phyloP scores from a whole-genome alignment of 345 rosid species.

The Camelina neglecta region DNA sequence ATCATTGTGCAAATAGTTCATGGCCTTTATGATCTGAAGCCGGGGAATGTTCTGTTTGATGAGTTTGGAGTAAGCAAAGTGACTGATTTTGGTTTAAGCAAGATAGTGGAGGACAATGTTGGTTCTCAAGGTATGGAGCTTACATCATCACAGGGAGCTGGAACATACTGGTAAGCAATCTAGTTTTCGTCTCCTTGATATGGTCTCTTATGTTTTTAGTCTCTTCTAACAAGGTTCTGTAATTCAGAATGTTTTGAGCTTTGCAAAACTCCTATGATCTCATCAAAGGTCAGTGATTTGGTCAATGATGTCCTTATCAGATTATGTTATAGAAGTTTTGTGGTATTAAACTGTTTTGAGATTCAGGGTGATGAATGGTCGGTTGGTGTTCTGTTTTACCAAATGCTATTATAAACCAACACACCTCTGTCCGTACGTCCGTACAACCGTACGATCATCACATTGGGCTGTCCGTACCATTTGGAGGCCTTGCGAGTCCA shows the following conservation, averaged over 20 bases:
- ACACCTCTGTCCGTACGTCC: too few relatives aligned
- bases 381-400: slow-evolving; percentile 89
- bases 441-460: too few relatives aligned
- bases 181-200: slow-evolving; percentile 17
- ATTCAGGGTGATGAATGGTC: slow-evolving; percentile 99
- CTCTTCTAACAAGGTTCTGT: slow-evolving; percentile 23
- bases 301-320: slow-evolving; percentile 18
- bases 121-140: slow-evolving; percentile 98
- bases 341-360: slow-evolving; percentile 22
- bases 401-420: slow-evolving; percentile 97
- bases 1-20: slow-evolving; percentile 92
- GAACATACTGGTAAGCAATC: slow-evolving; percentile 90
- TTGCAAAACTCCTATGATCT: slow-evolving; percentile 88
- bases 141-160: slow-evolving; percentile 99
- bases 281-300: slow-evolving; percentile 74
- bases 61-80: slow-evolving; percentile 94
- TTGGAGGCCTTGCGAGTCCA: too few relatives aligned
- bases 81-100: slow-evolving; percentile 99
- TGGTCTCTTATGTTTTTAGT: neutral
- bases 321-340: neutral
- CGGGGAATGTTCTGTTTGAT: slow-evolving; percentile 97
- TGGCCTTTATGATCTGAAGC: slow-evolving; percentile 99
- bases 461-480: too few relatives aligned
- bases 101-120: slow-evolving; percentile 79
- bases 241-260: slow-evolving; percentile 93